Conservation (phyloP, 73 alveolate species). For the Diophrys sp. region DNA sequence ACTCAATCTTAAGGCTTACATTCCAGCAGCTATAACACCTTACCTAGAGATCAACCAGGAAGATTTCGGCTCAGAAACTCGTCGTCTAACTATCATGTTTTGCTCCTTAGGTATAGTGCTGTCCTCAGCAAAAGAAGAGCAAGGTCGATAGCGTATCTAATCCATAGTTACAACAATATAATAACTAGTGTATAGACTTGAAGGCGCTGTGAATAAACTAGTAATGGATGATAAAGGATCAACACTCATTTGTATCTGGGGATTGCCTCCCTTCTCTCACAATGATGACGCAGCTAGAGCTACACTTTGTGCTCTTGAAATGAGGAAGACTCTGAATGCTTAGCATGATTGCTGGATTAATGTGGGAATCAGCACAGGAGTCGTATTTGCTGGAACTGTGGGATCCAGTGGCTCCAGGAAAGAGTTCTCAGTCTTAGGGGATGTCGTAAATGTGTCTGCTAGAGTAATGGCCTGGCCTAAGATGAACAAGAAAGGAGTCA, state of each 20-base stretch:
- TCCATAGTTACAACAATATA: slow-evolving; percentile 80
- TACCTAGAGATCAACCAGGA: slow-evolving; percentile 87
- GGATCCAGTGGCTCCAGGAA: slow-evolving; percentile 96
- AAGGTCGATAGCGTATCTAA: slow-evolving; percentile 81
- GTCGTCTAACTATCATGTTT: slow-evolving; percentile 87
- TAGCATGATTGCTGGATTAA: slow-evolving; percentile 73
- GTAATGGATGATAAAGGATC: slow-evolving; percentile 95
- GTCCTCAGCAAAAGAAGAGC: slow-evolving; percentile 79
- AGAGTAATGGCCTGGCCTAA: slow-evolving; percentile 84
- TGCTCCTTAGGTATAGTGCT: slow-evolving; percentile 87
- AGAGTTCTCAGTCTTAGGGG: slow-evolving; percentile 96
- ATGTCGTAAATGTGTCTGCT: slow-evolving; percentile 92
- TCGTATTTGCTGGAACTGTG: slow-evolving; percentile 92
- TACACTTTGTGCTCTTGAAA: slow-evolving; percentile 71
- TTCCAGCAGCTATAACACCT: slow-evolving; percentile 93
- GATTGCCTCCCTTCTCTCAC: slow-evolving; percentile 91
- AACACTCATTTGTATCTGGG: slow-evolving; percentile 90
- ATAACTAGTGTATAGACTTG: slow-evolving; percentile 82
- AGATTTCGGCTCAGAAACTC: slow-evolving; percentile 85
- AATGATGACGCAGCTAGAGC: slow-evolving; percentile 96
- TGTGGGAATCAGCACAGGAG: slow-evolving; percentile 94
- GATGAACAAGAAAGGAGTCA: slow-evolving; percentile 11
- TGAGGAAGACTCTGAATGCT: slow-evolving; percentile 72
- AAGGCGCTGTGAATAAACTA: slow-evolving; percentile 93
- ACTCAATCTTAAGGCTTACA: slow-evolving; percentile 67